phyloP scores from a whole-genome alignment of 2,329 filamentous ascomycete genomes.

The Rutstroemia sp. region DNA sequence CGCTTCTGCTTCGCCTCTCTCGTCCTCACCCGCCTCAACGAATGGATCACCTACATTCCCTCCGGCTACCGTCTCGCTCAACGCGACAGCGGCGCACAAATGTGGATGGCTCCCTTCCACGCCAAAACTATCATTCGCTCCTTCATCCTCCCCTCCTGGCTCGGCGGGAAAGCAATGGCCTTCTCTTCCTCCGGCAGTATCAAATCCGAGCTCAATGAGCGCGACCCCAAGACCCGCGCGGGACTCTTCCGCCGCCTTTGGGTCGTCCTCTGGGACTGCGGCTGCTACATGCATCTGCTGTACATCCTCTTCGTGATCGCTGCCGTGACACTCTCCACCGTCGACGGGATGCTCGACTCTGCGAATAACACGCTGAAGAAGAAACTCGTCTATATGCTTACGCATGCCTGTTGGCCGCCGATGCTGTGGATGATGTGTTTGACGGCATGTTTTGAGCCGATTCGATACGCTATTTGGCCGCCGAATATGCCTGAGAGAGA shows the following conservation, averaged over 20 bases:
- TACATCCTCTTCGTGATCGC: slow-evolving; percentile 37
- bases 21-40: slow-evolving; percentile 46
- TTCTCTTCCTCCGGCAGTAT: slow-evolving; percentile 56
- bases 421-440: slow-evolving; percentile 38
- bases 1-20: slow-evolving; percentile 46
- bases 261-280: slow-evolving; percentile 48
- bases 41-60: slow-evolving; percentile 51
- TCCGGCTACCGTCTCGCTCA: slow-evolving; percentile 53
- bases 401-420: slow-evolving; percentile 56
- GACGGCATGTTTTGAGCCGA: slow-evolving; percentile 39
- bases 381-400: slow-evolving; percentile 41
- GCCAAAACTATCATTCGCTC: slow-evolving; percentile 49
- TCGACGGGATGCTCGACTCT: slow-evolving; percentile 34
- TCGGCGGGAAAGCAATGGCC: slow-evolving; percentile 49
- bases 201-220: slow-evolving; percentile 49
- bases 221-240: slow-evolving; percentile 43
- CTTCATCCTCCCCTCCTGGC: slow-evolving; percentile 51
- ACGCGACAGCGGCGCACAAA: slow-evolving; percentile 46
- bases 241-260: slow-evolving; percentile 46
- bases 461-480: slow-evolving; percentile 54
- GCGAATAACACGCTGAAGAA: slow-evolving; percentile 33
- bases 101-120: slow-evolving; percentile 59
- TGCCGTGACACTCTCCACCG: slow-evolving; percentile 33
- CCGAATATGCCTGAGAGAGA: slow-evolving; percentile 51
- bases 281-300: slow-evolving; percentile 44